Conservation (phyloP, 768 basidiomycete species). For the Cystoderma amianthinum region DNA sequence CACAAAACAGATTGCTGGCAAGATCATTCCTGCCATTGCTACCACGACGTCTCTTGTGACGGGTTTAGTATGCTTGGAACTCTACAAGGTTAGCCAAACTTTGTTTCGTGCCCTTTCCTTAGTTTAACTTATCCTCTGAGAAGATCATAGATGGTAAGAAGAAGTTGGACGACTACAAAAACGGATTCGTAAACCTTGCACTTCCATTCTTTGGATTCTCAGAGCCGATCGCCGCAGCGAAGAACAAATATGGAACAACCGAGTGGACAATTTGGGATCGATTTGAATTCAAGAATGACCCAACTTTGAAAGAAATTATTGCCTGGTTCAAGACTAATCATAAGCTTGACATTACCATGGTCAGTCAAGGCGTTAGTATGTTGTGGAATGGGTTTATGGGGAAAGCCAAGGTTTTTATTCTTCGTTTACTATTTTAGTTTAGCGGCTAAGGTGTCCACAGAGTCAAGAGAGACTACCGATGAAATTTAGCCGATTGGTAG, state of each 20-base stretch:
- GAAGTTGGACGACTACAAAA: constrained; percentile 93
- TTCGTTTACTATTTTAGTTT: neutral
- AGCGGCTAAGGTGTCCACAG: constrained; percentile 29
- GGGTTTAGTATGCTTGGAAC: constrained; percentile 92
- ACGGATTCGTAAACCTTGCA: constrained; percentile 96
- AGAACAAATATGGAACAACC: constrained; percentile 79
- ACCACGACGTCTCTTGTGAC: constrained; percentile 95
- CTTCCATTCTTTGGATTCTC: constrained; percentile 99
- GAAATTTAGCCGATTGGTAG: constrained; percentile 88
- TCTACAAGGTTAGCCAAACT: constrained; percentile 73
- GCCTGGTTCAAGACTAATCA: constrained; percentile 80
- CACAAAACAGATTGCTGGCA: constrained; percentile 97
- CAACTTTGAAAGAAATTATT: constrained; percentile 81
- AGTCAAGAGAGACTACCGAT: constrained; percentile 82
- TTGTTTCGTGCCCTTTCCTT: neutral
- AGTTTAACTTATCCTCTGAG: constrained; percentile 1
- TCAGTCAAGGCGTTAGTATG: constrained; percentile 97
- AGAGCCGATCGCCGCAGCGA: constrained; percentile 86
- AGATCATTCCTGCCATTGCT: constrained; percentile 99
- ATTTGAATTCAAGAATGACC: constrained; percentile 86
- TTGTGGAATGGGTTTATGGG: constrained; percentile 92
- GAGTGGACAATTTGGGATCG: constrained; percentile 99
- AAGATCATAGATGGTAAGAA: constrained; percentile 95
- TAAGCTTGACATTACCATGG: constrained; percentile 88
- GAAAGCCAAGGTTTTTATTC: constrained; percentile 75